phyloP scores from a whole-genome alignment of 345 rosid species.

The Microcos paniculata region DNA sequence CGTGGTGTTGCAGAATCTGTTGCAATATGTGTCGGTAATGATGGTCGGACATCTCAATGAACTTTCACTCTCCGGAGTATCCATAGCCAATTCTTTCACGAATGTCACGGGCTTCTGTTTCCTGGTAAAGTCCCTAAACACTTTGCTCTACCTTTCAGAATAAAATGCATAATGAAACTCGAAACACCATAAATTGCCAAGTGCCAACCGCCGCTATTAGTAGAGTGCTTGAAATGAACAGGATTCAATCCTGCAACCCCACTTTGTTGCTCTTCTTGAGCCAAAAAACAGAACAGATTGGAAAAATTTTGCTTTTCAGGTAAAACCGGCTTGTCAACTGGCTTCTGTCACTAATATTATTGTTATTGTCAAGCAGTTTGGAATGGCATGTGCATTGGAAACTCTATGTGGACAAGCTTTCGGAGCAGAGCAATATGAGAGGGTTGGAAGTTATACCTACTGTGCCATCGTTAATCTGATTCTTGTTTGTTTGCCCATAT shows the following conservation, averaged over 20 bases:
- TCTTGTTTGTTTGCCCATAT: conserved; percentile 15
- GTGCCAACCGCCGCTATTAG: too few species aligned
- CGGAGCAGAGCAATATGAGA: conserved; percentile 25
- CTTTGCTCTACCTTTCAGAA: too few species aligned
- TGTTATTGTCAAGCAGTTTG: conserved; percentile 5
- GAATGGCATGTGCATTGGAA: conserved; percentile 27
- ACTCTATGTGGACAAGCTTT: conserved; percentile 29
- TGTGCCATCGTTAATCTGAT: conserved; percentile 16
- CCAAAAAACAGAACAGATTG: too few species aligned
- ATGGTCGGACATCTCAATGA: conserved; percentile 32
- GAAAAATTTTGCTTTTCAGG: not conserved
- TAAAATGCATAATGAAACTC: too few species aligned
- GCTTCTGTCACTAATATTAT: too few species aligned
- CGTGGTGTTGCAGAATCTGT: conserved; percentile 19
- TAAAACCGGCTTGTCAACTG: not conserved
- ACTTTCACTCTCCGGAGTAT: conserved; percentile 24
- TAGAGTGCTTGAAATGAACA: too few species aligned
- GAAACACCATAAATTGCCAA: too few species aligned
- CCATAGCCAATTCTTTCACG: conserved; percentile 24
- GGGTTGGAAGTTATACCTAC: conserved; percentile 17
- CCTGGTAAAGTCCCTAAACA: conserved; percentile 1
- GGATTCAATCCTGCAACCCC: too few species aligned
- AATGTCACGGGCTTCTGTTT: conserved; percentile 26
- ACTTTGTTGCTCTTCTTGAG: too few species aligned
- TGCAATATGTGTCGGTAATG: conserved; percentile 20